Evolutionary conservation across 2,329 filamentous ascomycete genomes (phyloP), one percentile per base, ranked within the genome.

Genomic region (Fusarium sp.): DNA sequence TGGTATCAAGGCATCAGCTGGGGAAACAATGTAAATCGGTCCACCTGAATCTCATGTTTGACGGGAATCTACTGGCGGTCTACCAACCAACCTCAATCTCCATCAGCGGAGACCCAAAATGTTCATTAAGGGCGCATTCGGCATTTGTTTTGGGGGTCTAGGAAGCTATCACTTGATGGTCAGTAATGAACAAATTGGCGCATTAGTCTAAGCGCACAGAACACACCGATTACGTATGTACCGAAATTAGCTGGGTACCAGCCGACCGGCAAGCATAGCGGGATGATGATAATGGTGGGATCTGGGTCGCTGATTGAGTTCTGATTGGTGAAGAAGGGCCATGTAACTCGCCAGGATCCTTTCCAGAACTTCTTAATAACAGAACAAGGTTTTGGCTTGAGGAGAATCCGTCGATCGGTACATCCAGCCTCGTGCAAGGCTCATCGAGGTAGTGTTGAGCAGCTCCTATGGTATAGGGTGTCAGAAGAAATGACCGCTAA

Each of bases 321-420:
- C 22, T 64, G 43, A 76, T 75, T 75, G 72, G 74, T 47, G 59
- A 50, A 20, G 8, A 29, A 50, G 29, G 30, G 45, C 49, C 38
- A 43, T 32, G 46, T 49, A 49, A 69, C 53, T 72, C 18, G 67
- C 63, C 54, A 70, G 71, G 74, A 43, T 66, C 46, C 63, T 50
- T 75, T 76, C 73, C 73, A 71, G 73, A 76, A 76, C 45, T 60
- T 63, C 64, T 70, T 54, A 57, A 65, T 68, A 58, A 51, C 58
- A 68, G 63, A 66, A 69, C 72, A 74, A 68, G 72, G 74, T 72
- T 73, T 69, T 61, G 62, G 64, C 63, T 66, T 73, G 68, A 73
- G 62, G 66, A 70, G 64, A 71, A 74, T 71, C 73, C 59, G 74
- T 74, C 74, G 74, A 76, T 76, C 74, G 55, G 55, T 46, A 16